These are phyloP conservation scores for Umbilicaria muhlenbergii DNA, from an alignment of 495 filamentous ascomycete genomes.

Conservation along the genomic window DNA sequence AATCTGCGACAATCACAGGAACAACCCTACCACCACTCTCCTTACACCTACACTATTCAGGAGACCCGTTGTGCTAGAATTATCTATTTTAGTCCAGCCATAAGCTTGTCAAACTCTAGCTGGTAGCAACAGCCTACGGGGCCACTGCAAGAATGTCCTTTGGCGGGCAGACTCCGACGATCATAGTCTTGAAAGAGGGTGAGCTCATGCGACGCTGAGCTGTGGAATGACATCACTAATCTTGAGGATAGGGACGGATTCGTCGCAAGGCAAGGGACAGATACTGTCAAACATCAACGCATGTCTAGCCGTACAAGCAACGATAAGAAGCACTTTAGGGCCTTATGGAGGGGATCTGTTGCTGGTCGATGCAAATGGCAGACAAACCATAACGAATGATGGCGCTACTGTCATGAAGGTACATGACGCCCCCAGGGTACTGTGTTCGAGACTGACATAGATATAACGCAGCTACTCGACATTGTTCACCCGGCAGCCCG, in stretches of 20 bases:
- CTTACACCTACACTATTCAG: too few relatives aligned
- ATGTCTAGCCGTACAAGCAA: slow-evolving; percentile 91
- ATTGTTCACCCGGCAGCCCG: slow-evolving; percentile 96
- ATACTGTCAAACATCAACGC: slow-evolving; percentile 98
- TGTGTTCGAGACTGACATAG: neutral
- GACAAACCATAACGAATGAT: slow-evolving; percentile 96
- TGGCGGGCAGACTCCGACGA: slow-evolving; percentile 94
- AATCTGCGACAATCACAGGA: too few relatives aligned
- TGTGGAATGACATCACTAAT: slow-evolving; percentile 8
- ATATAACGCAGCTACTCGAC: slow-evolving; percentile 59
- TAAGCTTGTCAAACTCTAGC: too few relatives aligned
- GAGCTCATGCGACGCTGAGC: slow-evolving; percentile 27
- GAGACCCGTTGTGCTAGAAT: too few relatives aligned
- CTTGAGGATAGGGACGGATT: slow-evolving; percentile 62
- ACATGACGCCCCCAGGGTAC: slow-evolving; percentile 9
- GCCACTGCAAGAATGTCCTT: slow-evolving; percentile 56
- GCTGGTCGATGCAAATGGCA: slow-evolving; percentile 88
- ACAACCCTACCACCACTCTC: too few relatives aligned
- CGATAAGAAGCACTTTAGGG: slow-evolving; percentile 88
- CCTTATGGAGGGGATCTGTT: slow-evolving; percentile 95
- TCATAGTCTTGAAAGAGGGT: slow-evolving; percentile 98
- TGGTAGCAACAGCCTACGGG: too few relatives aligned
- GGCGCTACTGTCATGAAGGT: slow-evolving; percentile 99
- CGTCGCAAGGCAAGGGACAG: slow-evolving; percentile 93
- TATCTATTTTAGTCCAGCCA: too few relatives aligned